Evolutionary conservation across 495 filamentous ascomycete genomes (phyloP), one percentile per base, ranked within the genome.

Genomic region (Penicillium parvum): DNA sequence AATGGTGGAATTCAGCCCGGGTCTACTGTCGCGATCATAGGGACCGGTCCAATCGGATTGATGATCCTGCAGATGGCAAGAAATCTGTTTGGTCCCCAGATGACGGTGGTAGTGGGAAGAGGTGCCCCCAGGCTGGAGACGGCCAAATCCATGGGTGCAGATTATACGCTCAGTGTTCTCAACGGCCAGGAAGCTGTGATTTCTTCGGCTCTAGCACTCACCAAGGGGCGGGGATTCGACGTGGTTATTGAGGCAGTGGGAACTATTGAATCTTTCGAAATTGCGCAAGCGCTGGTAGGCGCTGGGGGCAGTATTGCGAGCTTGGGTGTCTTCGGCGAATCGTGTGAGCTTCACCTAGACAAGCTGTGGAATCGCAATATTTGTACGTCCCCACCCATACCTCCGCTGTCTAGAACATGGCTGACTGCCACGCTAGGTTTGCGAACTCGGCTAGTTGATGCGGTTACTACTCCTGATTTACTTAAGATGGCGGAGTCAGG

Each of bases 221-320:
- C 65, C 0, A 66, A 66, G 4, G 67, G 64, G 1, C 57, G 62
- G 33, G 73, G 73, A 1, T 74, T 69, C 40, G 73, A 78, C 50
- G 54, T 63, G 18, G 72, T 78, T 21, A 71, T 78, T 43, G 75
- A 78, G 46, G 72, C 70, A 21, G 75, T 78, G 2, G 73, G 75
- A 3, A 45, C 67, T 5, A 61, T 63, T 8, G 58, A 59, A 17
- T 66, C 68, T 6, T 70, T 75, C 44, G 57, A 68, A 28, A 42
- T 71, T 38, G 59, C 57, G 29, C 72, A 75, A 51, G 45, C 57
- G n/a, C 42, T 78, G 12, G 61, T 78, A 19, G 71, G 66, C 15
- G 57, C 65, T 1, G 72, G 72, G 10, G 73, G 73, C 5, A 50
- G 59, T 1, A 65, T 78, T 36, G 73, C 73, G 7, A 78, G 71